Percentiles rank a stretch among this genome's conserved stretches.
phyloP scores from a whole-genome alignment of 805 yeast genomes.

The Saccharomycopsis sp. region DNA sequence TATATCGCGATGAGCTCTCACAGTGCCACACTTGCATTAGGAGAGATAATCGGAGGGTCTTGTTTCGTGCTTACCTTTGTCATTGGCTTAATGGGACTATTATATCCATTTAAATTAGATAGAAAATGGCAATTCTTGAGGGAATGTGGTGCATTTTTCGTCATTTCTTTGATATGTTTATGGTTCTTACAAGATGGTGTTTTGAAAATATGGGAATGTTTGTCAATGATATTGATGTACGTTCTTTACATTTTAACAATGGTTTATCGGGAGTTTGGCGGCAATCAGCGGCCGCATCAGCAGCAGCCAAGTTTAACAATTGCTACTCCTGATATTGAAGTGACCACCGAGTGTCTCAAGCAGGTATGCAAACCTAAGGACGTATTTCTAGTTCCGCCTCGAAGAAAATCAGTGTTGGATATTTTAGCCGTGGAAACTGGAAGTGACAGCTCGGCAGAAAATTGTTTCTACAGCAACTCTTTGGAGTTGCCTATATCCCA shows the following conservation, averaged over 20 bases:
- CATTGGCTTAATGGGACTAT: constrained; percentile 67
- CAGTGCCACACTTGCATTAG: constrained; percentile 74
- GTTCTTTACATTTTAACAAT: background rate
- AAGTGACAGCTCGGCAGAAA: too few relatives aligned
- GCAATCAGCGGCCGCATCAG: too few relatives aligned
- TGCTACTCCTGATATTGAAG: too few relatives aligned
- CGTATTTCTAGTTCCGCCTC: too few relatives aligned
- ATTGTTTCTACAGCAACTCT: too few relatives aligned
- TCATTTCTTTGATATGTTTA: constrained; percentile 20
- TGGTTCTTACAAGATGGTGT: constrained; percentile 19
- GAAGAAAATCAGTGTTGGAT: too few relatives aligned
- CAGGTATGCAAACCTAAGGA: too few relatives aligned
- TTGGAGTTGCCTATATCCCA: too few relatives aligned
- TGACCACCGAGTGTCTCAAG: too few relatives aligned
- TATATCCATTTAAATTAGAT: constrained; percentile 43
- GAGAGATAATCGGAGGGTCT: constrained; percentile 86
- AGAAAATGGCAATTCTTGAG: constrained; percentile 23
- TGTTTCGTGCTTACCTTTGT: constrained; percentile 74
- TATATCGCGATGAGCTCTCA: constrained; percentile 69
- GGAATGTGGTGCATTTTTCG: constrained; percentile 22
- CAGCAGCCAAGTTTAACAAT: too few relatives aligned
- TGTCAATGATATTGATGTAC: constrained; percentile 9
- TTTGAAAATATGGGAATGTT: constrained; percentile 13
- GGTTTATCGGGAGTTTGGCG: background rate
- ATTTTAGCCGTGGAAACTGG: too few relatives aligned